phyloP scores from a whole-genome alignment of 495 filamentous ascomycete species.

The Ascobolus immersus region DNA sequence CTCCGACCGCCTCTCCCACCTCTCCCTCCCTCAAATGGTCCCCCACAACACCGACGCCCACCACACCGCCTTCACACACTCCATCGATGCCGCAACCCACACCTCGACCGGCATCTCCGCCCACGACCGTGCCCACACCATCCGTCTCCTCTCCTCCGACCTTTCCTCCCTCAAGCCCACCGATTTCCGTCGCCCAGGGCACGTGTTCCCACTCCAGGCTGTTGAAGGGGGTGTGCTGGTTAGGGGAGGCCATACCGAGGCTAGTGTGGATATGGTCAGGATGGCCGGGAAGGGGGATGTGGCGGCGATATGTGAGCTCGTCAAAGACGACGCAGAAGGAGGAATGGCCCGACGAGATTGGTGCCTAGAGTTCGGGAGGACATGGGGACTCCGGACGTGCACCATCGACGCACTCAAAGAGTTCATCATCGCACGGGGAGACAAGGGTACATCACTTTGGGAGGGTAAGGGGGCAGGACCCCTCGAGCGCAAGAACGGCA shows the following conservation, averaged over 20 bases:
- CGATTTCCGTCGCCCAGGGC: conserved; percentile 60
- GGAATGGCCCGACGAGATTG: conserved; percentile 82
- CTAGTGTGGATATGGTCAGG: conserved; percentile 64
- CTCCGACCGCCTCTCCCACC: conserved; percentile 33
- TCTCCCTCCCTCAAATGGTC: conserved; percentile 79
- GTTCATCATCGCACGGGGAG: neutral
- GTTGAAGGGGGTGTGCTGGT: conserved; percentile 54
- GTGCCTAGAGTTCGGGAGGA: conserved; percentile 65
- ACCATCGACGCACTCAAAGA: conserved; percentile 59
- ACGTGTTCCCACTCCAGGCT: conserved; percentile 68
- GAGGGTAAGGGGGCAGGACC: too few relatives aligned
- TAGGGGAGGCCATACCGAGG: conserved; percentile 74
- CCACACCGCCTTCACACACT: conserved; percentile 74
- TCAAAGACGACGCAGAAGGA: conserved; percentile 43
- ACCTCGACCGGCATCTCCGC: conserved; percentile 80
- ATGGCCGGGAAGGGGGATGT: conserved; percentile 48
- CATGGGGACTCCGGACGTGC: conserved; percentile 76
- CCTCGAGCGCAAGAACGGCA: too few relatives aligned
- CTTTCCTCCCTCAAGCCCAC: conserved; percentile 26
- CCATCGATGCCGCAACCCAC: conserved; percentile 49
- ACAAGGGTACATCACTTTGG: too few relatives aligned
- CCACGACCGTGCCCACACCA: conserved; percentile 62
- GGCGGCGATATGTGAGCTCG: conserved; percentile 65
- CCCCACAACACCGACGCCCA: conserved; percentile 56
- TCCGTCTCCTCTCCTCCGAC: conserved; percentile 53